Evolutionary conservation across 805 yeast genomes (phyloP).

Genomic region (Saccharomyces kudriavzevii): DNA sequence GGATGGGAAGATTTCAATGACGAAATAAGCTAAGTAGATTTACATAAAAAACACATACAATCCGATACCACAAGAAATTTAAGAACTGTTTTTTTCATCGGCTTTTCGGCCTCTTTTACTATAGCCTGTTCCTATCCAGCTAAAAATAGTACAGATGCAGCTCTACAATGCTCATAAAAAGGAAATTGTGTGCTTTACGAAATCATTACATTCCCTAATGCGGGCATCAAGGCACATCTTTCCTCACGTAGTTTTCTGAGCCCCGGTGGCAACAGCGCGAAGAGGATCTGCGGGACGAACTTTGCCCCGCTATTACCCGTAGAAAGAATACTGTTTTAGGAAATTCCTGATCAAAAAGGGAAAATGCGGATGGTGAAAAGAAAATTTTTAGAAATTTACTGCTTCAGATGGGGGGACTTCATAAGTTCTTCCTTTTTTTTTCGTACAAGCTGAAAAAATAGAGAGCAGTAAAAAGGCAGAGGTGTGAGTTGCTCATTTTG

Average conservation of each 20-base stretch:
- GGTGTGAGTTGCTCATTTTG: neutral
- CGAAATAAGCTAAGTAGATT: neutral
- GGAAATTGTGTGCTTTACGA: neutral
- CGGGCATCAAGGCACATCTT: neutral
- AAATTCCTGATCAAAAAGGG: neutral
- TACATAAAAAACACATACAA: neutral
- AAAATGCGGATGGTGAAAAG: neutral
- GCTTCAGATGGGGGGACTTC: neutral
- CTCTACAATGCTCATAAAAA: neutral
- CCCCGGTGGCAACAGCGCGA: neutral
- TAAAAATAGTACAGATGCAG: neutral
- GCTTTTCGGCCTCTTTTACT: neutral
- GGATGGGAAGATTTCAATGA: neutral
- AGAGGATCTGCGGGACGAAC: neutral
- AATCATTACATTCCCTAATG: neutral
- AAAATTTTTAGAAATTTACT: neutral
- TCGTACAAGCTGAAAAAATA: neutral
- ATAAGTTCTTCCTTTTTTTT: neutral
- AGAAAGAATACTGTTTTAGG: neutral
- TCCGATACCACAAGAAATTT: neutral
- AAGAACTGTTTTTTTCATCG: neutral
- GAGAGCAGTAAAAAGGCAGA: neutral
- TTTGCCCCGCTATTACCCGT: neutral
- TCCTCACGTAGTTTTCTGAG: neutral
- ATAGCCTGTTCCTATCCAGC: neutral